phyloP scores from a whole-genome alignment of 2,329 filamentous ascomycete genomes.

The Penicillium sp. region DNA sequence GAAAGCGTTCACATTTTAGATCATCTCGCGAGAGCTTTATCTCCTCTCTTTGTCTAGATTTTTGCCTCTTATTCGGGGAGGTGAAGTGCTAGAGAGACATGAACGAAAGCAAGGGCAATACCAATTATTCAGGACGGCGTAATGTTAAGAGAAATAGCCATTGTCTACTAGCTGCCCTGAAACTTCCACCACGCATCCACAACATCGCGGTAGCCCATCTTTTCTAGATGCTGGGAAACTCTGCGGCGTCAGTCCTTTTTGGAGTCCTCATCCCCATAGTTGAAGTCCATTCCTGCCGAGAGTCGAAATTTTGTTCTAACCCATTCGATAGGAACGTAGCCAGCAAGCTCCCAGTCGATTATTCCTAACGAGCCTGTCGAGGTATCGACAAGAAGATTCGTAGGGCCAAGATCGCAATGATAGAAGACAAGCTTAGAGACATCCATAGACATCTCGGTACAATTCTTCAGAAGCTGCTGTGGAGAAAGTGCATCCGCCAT shows the following conservation, averaged over 20 bases:
- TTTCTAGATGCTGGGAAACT: constrained; percentile 4
- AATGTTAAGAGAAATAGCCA: neutral
- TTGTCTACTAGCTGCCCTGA: neutral
- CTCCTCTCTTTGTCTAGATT: neutral
- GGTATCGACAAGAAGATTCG: constrained; percentile 32
- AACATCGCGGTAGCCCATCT: constrained; percentile 6
- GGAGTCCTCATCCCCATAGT: constrained; percentile 3
- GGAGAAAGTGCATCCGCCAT: constrained; percentile 10
- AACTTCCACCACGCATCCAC: constrained; percentile 9
- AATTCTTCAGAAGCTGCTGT: constrained; percentile 11
- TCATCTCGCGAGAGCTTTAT: neutral
- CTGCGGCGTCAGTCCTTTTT: constrained; percentile 7
- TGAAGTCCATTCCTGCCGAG: constrained; percentile 32
- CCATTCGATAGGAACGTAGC: constrained; percentile 35
- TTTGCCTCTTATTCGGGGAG: neutral
- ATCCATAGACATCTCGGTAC: constrained; percentile 13
- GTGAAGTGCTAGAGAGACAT: neutral
- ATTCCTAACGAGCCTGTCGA: constrained; percentile 25
- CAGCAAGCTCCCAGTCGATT: constrained; percentile 36
- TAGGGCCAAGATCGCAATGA: constrained; percentile 34
- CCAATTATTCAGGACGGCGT: neutral
- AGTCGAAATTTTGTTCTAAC: constrained; percentile 35
- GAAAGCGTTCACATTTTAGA: neutral
- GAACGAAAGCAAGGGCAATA: neutral
- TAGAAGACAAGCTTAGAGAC: constrained; percentile 17